Conservation (phyloP, 805 yeast species). For the Wickerhamomyces strasburgensis region DNA sequence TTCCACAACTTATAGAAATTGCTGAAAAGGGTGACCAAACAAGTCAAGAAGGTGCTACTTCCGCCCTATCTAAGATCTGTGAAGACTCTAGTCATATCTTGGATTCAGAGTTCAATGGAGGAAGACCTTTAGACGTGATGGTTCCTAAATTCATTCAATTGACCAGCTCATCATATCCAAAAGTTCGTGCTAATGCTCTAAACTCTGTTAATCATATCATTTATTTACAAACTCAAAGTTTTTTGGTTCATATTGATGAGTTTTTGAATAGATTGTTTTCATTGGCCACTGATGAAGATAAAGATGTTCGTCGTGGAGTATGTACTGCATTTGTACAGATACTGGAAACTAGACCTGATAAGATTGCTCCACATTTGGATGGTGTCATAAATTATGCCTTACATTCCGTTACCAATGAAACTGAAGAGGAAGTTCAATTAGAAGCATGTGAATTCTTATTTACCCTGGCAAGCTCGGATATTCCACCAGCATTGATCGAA, state of each 20-base stretch:
- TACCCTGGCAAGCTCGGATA: conserved; percentile 58
- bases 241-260: conserved; percentile 59
- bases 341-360: conserved; percentile 75
- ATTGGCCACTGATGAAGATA: conserved; percentile 58
- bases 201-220: conserved; percentile 75
- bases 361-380: conserved; percentile 68
- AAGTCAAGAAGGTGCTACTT: conserved; percentile 61
- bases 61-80: conserved; percentile 81
- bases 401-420: conserved; percentile 58
- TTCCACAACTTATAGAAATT: conserved; percentile 65
- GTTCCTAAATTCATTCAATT: conserved; percentile 60
- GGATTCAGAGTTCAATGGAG: conserved; percentile 60
- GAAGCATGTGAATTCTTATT: conserved; percentile 93
- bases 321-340: conserved; percentile 71
- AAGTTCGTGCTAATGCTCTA: conserved; percentile 57
- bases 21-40: conserved; percentile 43
- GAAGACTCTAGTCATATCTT: conserved; percentile 74
- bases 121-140: conserved; percentile 63
- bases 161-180: conserved; percentile 36
- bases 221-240: conserved; percentile 60
- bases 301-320: conserved; percentile 63
- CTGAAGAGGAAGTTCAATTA: conserved; percentile 70
- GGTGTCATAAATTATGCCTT: conserved; percentile 85
- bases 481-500: conserved; percentile 47
- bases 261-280: conserved; percentile 60